phyloP scores from a whole-genome alignment of 2,329 filamentous ascomycete genomes.

The Curvularia lunata region DNA sequence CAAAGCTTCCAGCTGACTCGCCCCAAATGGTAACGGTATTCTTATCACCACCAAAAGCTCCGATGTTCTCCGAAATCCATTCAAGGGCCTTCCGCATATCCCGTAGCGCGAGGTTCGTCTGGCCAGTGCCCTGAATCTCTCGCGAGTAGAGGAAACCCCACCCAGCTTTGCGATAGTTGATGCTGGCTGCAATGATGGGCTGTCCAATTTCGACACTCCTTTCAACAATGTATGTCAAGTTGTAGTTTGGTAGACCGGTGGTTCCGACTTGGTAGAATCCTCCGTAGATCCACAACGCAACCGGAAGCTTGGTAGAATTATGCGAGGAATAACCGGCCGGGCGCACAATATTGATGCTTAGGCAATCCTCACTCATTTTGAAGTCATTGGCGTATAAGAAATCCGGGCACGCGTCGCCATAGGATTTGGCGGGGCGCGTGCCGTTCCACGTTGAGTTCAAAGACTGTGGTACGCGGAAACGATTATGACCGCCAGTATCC shows the following conservation, averaged over 20 bases:
- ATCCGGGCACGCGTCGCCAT: constrained; percentile 53
- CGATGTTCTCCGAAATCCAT: constrained; percentile 55
- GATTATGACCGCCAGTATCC: constrained; percentile 59
- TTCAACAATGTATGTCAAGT: constrained; percentile 65
- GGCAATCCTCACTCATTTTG: constrained; percentile 62
- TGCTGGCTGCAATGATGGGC: constrained; percentile 46
- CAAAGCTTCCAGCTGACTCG: constrained; percentile 54
- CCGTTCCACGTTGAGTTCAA: constrained; percentile 55
- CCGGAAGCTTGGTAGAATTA: constrained; percentile 55
- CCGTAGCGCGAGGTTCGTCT: constrained; percentile 40
- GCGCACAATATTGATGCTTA: constrained; percentile 67
- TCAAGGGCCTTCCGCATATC: constrained; percentile 57
- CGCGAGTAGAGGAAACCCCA: constrained; percentile 71
- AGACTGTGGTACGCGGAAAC: constrained; percentile 60
- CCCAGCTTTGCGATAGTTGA: constrained; percentile 63
- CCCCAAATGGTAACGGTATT: constrained; percentile 56
- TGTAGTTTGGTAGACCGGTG: constrained; percentile 61
- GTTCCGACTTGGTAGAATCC: constrained; percentile 54
- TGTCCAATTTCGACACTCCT: constrained; percentile 49
- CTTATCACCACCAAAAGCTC: constrained; percentile 51
- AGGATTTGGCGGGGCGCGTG: constrained; percentile 49
- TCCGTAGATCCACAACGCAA: constrained; percentile 67
- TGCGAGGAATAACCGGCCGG: constrained; percentile 55
- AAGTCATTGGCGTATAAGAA: constrained; percentile 37
- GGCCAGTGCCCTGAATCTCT: constrained; percentile 56